These are phyloP conservation scores for Byssoonygena ceratinophila DNA, from an alignment of 2,329 filamentous ascomycete species.

Conservation along the genomic window DNA sequence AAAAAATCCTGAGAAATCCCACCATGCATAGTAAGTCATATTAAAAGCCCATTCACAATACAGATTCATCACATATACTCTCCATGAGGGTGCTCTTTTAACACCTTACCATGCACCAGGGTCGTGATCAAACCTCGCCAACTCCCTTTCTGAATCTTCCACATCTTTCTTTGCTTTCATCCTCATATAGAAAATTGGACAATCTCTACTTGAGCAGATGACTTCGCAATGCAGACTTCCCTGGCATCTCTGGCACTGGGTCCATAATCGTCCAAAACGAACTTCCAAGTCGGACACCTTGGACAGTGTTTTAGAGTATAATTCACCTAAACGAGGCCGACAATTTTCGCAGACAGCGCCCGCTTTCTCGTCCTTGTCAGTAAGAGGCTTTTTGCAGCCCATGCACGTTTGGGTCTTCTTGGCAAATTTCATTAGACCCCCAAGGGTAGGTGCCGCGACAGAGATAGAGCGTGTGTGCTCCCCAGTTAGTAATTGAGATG, in stretches of 20 bases:
- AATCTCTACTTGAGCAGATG: constrained; percentile 92
- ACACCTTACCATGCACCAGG: constrained; percentile 53
- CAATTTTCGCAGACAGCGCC: constrained; percentile 87
- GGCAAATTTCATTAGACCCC: constrained; percentile 94
- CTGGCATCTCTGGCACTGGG: constrained; percentile 94
- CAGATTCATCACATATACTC: too few relatives aligned
- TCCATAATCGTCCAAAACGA: constrained; percentile 86
- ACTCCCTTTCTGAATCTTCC: constrained; percentile 84
- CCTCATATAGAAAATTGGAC: constrained; percentile 98
- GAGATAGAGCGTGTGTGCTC: constrained; percentile 93
- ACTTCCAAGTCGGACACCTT: constrained; percentile 90
- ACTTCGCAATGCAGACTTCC: constrained; percentile 97
- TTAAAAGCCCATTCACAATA: too few relatives aligned
- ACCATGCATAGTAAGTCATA: too few relatives aligned
- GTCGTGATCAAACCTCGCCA: constrained; percentile 81
- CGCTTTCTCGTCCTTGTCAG: constrained; percentile 62
- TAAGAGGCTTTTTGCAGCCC: constrained; percentile 95
- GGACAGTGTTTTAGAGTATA: constrained; percentile 83
- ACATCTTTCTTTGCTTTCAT: constrained; percentile 99
- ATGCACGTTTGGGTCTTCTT: constrained; percentile 98
- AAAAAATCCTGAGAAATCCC: too few relatives aligned
- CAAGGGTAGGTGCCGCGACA: constrained; percentile 79
- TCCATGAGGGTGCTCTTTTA: too few relatives aligned
- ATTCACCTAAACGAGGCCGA: constrained; percentile 70
- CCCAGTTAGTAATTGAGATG: constrained; percentile 72